phyloP scores from a whole-genome alignment of 2,329 filamentous ascomycete species.

The Sporothrix phasma region DNA sequence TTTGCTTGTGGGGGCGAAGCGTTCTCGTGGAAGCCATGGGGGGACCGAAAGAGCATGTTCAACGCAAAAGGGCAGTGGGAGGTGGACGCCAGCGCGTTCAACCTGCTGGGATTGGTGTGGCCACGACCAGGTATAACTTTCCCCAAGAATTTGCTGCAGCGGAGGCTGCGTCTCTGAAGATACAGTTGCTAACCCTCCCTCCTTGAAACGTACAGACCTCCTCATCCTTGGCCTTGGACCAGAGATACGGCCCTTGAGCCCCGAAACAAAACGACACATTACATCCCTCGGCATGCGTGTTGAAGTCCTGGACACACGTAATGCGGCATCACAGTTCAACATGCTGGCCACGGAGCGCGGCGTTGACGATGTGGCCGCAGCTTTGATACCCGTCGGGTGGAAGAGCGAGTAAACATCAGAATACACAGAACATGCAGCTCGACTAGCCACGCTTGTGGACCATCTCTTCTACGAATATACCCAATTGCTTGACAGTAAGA shows the following conservation, averaged over 20 bases:
- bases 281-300: constrained; percentile 72
- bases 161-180: not conserved
- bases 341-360: constrained; percentile 89
- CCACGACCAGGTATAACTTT: constrained; percentile 66
- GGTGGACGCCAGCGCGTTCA: constrained; percentile 59
- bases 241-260: constrained; percentile 64
- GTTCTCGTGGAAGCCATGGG: constrained; percentile 83
- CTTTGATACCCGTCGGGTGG: constrained; percentile 80
- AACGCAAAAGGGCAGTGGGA: constrained; percentile 79
- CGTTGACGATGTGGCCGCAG: constrained; percentile 73
- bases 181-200: not conserved
- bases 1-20: constrained; percentile 78
- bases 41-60: constrained; percentile 39
- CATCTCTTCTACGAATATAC: not conserved
- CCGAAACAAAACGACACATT: constrained; percentile 61
- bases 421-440: not conserved
- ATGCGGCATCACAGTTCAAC: constrained; percentile 92
- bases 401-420: constrained; percentile 37
- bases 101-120: constrained; percentile 67
- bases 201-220: constrained; percentile 59
- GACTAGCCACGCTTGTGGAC: not conserved
- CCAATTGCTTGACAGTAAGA: not conserved
- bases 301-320: constrained; percentile 84
- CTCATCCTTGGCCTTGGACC: constrained; percentile 81
- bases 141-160: too few species aligned